phyloP scores from a whole-genome alignment of 2,329 filamentous ascomycete species.

The Aureobasidium zeae region DNA sequence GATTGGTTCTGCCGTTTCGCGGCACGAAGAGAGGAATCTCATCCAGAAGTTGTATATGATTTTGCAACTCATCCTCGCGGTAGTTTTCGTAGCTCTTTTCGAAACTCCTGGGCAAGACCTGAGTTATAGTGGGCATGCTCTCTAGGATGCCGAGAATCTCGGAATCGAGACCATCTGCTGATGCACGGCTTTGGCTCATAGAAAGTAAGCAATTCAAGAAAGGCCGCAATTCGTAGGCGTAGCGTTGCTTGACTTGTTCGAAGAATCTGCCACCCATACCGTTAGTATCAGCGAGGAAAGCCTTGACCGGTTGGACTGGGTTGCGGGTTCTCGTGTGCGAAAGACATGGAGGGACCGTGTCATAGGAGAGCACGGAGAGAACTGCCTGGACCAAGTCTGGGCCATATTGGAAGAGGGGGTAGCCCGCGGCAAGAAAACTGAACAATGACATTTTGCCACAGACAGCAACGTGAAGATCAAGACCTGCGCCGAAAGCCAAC shows the following conservation, averaged over 20 bases:
- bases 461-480: constrained; percentile 48
- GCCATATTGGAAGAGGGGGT: constrained; percentile 61
- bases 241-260: constrained; percentile 62
- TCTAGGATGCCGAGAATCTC: constrained; percentile 54
- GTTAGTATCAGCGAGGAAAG: constrained; percentile 12
- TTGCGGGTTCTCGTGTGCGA: constrained; percentile 10
- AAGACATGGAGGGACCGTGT: constrained; percentile 13
- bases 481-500: constrained; percentile 39
- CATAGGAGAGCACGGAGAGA: constrained; percentile 48
- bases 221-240: constrained; percentile 75
- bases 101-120: constrained; percentile 63
- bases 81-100: constrained; percentile 60
- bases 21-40: constrained; percentile 56
- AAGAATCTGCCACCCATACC: constrained; percentile 39
- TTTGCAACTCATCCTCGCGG: constrained; percentile 77
- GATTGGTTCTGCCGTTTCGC: constrained; percentile 17
- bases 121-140: constrained; percentile 64
- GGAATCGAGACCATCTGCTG: constrained; percentile 37
- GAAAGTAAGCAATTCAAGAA: constrained; percentile 64
- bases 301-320: constrained; percentile 15
- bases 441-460: constrained; percentile 57
- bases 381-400: constrained; percentile 60
- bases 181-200: constrained; percentile 42
- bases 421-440: constrained; percentile 59
- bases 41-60: constrained; percentile 60